These are phyloP conservation scores for Anthracocystis walkeri DNA, from an alignment of 1,284 basidiomycete genomes.

Conservation along the genomic window DNA sequence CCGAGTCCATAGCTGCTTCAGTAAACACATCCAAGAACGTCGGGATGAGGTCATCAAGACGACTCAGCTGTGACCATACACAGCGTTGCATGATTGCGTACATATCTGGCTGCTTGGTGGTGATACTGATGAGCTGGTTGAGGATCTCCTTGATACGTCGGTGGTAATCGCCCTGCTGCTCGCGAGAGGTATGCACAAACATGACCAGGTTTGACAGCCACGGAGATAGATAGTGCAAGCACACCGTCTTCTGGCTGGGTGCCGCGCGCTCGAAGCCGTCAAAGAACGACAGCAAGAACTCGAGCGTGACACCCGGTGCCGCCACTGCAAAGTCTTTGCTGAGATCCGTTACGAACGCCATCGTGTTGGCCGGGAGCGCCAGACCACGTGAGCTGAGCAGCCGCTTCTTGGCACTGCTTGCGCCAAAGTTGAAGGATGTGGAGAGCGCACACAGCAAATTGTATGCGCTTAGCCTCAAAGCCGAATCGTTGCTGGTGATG, in stretches of 20 bases:
- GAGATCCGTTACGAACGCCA: constrained; percentile 61
- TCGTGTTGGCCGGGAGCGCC: constrained; percentile 64
- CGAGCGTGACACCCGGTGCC: constrained; percentile 63
- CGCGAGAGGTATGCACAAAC: constrained; percentile 61
- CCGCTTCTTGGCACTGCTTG: constrained; percentile 58
- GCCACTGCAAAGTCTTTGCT: constrained; percentile 64
- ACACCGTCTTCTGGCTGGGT: constrained; percentile 61
- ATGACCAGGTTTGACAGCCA: constrained; percentile 65
- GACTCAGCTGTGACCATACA: constrained; percentile 65
- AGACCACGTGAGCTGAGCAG: constrained; percentile 60
- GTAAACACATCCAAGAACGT: constrained; percentile 62
- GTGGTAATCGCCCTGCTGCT: constrained; percentile 62
- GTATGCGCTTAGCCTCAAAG: constrained; percentile 61
- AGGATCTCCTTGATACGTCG: constrained; percentile 66
- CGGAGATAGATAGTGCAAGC: constrained; percentile 63
- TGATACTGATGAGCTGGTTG: constrained; percentile 63
- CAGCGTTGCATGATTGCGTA: constrained; percentile 65
- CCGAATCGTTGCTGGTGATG: constrained; percentile 58
- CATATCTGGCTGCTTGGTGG: constrained; percentile 64
- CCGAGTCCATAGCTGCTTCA: constrained; percentile 66
- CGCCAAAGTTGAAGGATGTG: constrained; percentile 66
- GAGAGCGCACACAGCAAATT: constrained; percentile 66
- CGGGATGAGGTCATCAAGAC: constrained; percentile 65
- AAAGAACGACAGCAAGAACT: constrained; percentile 66
- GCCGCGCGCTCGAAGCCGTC: constrained; percentile 63